Base-by-base conservation (phyloP, 306 rosid species). In the Gastrolobium bilobum region DNA sequence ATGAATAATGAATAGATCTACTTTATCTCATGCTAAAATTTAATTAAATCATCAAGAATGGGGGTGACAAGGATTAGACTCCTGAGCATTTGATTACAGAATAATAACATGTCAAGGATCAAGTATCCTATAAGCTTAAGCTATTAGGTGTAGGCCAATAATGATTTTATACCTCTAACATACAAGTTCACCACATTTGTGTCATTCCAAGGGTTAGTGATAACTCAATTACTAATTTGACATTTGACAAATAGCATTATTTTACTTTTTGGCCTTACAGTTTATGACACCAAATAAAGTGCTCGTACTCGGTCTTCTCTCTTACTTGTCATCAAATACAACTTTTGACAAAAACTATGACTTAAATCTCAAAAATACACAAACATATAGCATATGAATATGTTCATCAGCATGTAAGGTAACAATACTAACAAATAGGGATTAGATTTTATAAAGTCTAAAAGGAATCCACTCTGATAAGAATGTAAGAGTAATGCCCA, bases 341-440 rank as follows among this genome's bases (percentile, higher is more conserved):
- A 59, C 34, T 63, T 75, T 54, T 53, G 66, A 66, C 58, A 68
- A 75, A 78, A 15, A 46, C 70, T 26, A 74, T 34, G 71, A 62
- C 46, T 46, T 76, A n/a, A 62, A 70, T 56, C 54, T 69, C 29
- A 79, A 54, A 73, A 20, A 43, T 52, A 43, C 64, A 15, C 30
- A 56, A 33, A 67, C 38, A 72, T 44, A 79, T 34, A 70, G 51
- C 65, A 72, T 54, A 37, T 47, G 71, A 76, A 65, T 62, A 42
- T 84, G 48, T 53, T 87, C 39, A 87, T 89, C 90, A 75, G 58
- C 89, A 87, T 37, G 44, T 46, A 72, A 90, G 79, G 70, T 86
- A 88, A 77, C 67, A 71, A 68, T 62, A 38, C 42, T 42, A 68
- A 67, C 8, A 79, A 76, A 33, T 9, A 71, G 48, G 43, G 60